Conservation (phyloP, 2,329 filamentous ascomycete genomes). For the Xylariomycetidae sp. region DNA sequence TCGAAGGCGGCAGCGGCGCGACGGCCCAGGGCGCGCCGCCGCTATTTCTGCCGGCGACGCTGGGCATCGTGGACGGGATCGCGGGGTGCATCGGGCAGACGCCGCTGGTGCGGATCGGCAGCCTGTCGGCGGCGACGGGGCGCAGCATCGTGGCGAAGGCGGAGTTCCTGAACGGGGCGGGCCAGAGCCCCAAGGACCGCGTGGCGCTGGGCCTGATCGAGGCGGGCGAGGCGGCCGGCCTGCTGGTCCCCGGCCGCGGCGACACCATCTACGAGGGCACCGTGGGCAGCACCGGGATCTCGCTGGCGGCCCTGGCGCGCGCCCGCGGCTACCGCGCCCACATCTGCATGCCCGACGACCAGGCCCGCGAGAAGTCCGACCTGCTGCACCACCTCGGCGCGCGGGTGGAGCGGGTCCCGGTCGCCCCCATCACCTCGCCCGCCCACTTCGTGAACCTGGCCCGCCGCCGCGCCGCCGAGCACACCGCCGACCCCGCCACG, state of each 20-base stretch:
- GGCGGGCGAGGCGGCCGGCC: constrained; percentile 69
- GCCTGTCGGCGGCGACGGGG: constrained; percentile 78
- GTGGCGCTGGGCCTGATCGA: constrained; percentile 88
- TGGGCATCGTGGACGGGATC: constrained; percentile 65
- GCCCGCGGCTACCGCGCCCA: constrained; percentile 87
- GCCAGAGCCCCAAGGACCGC: constrained; percentile 89
- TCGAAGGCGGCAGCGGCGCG: constrained; percentile 31
- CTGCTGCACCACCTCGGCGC: constrained; percentile 86
- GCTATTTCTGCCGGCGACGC: constrained; percentile 15
- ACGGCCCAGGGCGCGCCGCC: constrained; percentile 11
- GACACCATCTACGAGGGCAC: constrained; percentile 98
- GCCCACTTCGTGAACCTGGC: constrained; percentile 94
- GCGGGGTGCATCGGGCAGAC: constrained; percentile 93
- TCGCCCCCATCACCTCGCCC: constrained; percentile 88
- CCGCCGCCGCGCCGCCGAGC: constrained; percentile 65
- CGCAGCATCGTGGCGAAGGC: constrained; percentile 89
- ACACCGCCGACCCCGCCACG: constrained; percentile 53
- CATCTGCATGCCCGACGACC: constrained; percentile 96
- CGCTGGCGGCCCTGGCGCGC: constrained; percentile 79
- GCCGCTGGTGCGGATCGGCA: constrained; percentile 78
- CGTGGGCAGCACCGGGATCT: constrained; percentile 93
- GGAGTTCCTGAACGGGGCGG: constrained; percentile 93
- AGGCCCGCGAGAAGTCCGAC: constrained; percentile 81
- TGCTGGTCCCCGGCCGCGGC: constrained; percentile 71
- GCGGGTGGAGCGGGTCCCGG: constrained; percentile 82